Conservation (phyloP, 495 filamentous ascomycete species). For the Copromyces sp. region DNA sequence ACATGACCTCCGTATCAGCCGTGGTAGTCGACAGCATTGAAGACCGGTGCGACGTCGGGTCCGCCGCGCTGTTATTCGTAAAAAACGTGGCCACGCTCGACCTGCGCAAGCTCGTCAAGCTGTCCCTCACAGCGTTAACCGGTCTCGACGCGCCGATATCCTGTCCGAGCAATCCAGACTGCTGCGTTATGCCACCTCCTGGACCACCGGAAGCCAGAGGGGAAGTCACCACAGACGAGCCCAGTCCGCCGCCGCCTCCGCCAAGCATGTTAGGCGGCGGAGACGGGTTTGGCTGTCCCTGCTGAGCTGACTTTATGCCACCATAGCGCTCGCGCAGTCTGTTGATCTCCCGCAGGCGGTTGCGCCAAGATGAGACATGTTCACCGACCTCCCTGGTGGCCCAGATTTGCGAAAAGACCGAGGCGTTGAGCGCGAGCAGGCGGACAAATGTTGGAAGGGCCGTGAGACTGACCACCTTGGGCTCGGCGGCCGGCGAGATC, state of each 20-base stretch:
- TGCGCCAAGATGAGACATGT: constrained; percentile 82
- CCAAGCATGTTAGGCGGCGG: constrained; percentile 29
- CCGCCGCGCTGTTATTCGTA: constrained; percentile 33
- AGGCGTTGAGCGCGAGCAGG: constrained; percentile 85
- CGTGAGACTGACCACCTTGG: constrained; percentile 73
- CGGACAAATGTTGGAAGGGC: constrained; percentile 80
- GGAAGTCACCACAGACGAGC: not conserved
- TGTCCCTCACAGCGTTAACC: constrained; percentile 37
- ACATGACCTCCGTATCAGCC: constrained; percentile 37
- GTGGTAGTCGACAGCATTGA: constrained; percentile 39
- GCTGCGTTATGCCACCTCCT: constrained; percentile 9
- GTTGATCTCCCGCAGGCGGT: constrained; percentile 74
- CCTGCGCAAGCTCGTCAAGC: constrained; percentile 38
- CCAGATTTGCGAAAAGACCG: constrained; percentile 88
- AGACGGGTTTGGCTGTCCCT: constrained; percentile 25
- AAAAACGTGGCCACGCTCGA: constrained; percentile 48
- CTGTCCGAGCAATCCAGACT: constrained; percentile 4
- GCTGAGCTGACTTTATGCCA: constrained; percentile 14
- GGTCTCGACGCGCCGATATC: constrained; percentile 21
- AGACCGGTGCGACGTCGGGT: constrained; percentile 40
- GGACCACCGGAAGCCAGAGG: not conserved
- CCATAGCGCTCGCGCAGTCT: constrained; percentile 59
- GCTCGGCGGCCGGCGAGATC: constrained; percentile 76
- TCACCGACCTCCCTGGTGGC: constrained; percentile 66
- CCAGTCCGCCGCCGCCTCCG: constrained; percentile 6